A percentile compares a stretch with the other conserved stretches of the same genome.
These are phyloP conservation scores for Skeletonema costatum DNA, from an alignment of 108 stramenopile species.

Conservation along the genomic window DNA sequence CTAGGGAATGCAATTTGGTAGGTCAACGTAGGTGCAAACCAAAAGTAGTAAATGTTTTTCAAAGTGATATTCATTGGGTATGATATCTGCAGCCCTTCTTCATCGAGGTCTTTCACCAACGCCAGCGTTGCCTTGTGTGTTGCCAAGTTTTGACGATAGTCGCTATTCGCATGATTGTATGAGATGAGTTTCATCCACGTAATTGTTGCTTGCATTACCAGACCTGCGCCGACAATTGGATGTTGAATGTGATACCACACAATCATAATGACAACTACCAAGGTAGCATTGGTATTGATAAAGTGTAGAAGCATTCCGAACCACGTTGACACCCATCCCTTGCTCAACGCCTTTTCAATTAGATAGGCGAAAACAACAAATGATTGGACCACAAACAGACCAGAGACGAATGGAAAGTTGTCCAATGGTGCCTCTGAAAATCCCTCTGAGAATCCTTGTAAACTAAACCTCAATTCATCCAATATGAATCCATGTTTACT, in stretches of 20 bases:
- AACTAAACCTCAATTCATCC: conserved; percentile 16
- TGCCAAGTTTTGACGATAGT: conserved; percentile 54
- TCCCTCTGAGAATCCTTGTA: conserved; percentile 5
- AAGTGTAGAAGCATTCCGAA: conserved; percentile 70
- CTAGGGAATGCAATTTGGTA: conserved; percentile 87
- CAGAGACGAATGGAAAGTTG: conserved; percentile 66
- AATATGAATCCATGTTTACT: conserved; percentile 68
- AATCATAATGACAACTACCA: conserved; percentile 52
- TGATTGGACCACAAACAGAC: conserved; percentile 53
- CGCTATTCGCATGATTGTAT: conserved; percentile 78
- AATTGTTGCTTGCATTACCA: conserved; percentile 67
- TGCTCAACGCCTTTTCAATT: conserved; percentile 60
- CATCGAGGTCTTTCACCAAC: conserved; percentile 70
- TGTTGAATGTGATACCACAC: conserved; percentile 73
- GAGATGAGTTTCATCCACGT: conserved; percentile 84
- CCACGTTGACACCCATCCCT: conserved; percentile 33
- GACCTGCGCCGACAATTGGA: conserved; percentile 58
- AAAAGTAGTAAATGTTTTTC: conserved; percentile 82
- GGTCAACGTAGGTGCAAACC: conserved; percentile 87
- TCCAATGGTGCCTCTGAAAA: conserved; percentile 41
- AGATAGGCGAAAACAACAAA: conserved; percentile 61
- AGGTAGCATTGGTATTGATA: conserved; percentile 60
- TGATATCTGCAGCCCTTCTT: conserved; percentile 32
- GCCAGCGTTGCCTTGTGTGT: conserved; percentile 43
- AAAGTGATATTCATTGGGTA: conserved; percentile 81